Evolutionary conservation across 371 early-diverging fungal species (phyloP).

Genomic region (Mucor circinelloides): DNA sequence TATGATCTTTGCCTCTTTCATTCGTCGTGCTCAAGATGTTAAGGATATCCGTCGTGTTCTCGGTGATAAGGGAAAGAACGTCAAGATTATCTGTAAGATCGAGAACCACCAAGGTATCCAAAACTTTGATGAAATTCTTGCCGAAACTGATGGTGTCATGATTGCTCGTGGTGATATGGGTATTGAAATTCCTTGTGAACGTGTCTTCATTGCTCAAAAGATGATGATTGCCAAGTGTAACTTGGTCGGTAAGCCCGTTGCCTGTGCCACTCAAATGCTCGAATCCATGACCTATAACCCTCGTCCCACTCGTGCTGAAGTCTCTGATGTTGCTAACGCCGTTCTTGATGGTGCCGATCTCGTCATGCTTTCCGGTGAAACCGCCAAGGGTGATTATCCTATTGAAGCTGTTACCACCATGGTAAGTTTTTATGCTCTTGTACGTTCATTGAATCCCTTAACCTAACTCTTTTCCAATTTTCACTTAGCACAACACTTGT

Average conservation of each 20-base stretch:
- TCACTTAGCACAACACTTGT: slow-evolving; percentile 56
- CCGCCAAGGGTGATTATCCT: slow-evolving; percentile 87
- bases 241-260: slow-evolving; percentile 90
- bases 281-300: slow-evolving; percentile 96
- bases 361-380: slow-evolving; percentile 98
- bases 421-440: no score
- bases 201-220: slow-evolving; percentile 92
- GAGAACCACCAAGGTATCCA: slow-evolving; percentile 90
- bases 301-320: slow-evolving; percentile 96
- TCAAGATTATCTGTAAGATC: slow-evolving; percentile 93
- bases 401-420: slow-evolving; percentile 76
- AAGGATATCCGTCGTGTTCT: slow-evolving; percentile 79
- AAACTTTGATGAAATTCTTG: slow-evolving; percentile 95
- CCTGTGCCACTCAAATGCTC: slow-evolving; percentile 98
- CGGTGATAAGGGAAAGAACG: slow-evolving; percentile 73
- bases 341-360: slow-evolving; percentile 94
- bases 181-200: slow-evolving; percentile 91
- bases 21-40: slow-evolving; percentile 89
- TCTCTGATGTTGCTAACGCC: slow-evolving; percentile 98
- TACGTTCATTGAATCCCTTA: no score
- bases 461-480: no score
- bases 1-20: slow-evolving; percentile 96
- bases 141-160: slow-evolving; percentile 97
- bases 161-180: slow-evolving; percentile 98
- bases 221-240: slow-evolving; percentile 96